Evolutionary conservation across 2,329 filamentous ascomycete genomes (phyloP).

Genomic region (Lachnellula subtilissima): DNA sequence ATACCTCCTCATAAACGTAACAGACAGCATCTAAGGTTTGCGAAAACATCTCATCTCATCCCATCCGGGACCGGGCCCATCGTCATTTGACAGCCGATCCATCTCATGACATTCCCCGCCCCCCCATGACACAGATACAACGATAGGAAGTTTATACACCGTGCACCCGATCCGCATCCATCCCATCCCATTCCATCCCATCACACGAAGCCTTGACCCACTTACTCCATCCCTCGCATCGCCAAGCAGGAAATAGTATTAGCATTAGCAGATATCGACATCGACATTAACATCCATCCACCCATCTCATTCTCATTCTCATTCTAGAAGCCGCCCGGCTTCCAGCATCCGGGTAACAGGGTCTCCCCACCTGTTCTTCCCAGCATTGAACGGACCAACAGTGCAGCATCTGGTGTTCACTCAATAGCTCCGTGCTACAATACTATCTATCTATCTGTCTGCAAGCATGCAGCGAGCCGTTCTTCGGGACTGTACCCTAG

Average conservation of each 20-base stretch:
- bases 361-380: not conserved
- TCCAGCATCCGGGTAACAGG: not conserved
- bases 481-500: not conserved
- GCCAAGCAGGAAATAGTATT: not conserved
- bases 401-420: not conserved
- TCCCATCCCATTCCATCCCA: not conserved
- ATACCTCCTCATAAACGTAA: too few species aligned
- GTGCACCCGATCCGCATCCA: not conserved
- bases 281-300: not conserved
- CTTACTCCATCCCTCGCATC: not conserved
- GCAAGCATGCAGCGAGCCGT: not conserved
- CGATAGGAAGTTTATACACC: not conserved
- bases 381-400: not conserved
- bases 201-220: not conserved
- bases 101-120: not conserved
- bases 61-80: not conserved
- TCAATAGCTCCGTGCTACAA: not conserved
- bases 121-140: not conserved
- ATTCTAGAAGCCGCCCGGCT: not conserved
- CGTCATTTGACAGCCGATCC: not conserved
- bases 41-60: not conserved
- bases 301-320: not conserved
- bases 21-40: not conserved
- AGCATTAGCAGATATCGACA: not conserved
- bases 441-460: not conserved